A percentile compares a stretch with the other conserved stretches of the same genome.
These are phyloP conservation scores for Solanum bulbocastanum DNA, from an alignment of 257 asterid species.

Conservation along the genomic window DNA sequence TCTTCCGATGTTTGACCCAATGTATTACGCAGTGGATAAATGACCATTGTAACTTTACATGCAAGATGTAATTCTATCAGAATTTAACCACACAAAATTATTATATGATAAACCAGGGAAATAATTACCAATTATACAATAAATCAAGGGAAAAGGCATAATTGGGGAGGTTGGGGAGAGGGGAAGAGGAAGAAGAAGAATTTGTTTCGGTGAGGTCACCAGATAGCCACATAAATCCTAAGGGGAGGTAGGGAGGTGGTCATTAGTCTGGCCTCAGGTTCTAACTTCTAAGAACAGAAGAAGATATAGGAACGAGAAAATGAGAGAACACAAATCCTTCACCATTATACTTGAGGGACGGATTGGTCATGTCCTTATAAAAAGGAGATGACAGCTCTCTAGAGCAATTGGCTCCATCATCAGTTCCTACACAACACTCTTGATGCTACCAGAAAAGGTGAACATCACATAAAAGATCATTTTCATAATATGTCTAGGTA, in stretches of 20 bases:
- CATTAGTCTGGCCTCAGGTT: not conserved
- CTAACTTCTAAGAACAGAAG: not conserved
- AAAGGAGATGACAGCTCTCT: not conserved
- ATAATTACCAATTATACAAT: not conserved
- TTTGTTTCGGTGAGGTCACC: not conserved
- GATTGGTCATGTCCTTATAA: not conserved
- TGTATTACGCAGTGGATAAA: not conserved
- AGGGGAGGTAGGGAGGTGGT: not conserved
- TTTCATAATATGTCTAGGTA: not conserved
- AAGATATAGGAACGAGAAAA: not conserved
- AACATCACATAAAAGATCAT: not conserved
- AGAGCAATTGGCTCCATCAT: not conserved
- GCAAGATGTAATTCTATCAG: not conserved
- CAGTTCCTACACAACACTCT: not conserved
- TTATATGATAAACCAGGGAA: not conserved
- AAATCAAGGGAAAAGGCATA: not conserved
- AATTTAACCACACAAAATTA: not conserved
- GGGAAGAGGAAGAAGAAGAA: not conserved
- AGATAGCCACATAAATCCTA: not conserved
- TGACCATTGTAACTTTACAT: not conserved
- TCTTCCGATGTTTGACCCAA: not conserved
- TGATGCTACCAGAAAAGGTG: not conserved
- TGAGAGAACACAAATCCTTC: not conserved
- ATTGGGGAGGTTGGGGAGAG: not conserved
- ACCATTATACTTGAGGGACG: not conserved